Conservation (phyloP, 495 filamentous ascomycete species). For the Penicillium lividum region DNA sequence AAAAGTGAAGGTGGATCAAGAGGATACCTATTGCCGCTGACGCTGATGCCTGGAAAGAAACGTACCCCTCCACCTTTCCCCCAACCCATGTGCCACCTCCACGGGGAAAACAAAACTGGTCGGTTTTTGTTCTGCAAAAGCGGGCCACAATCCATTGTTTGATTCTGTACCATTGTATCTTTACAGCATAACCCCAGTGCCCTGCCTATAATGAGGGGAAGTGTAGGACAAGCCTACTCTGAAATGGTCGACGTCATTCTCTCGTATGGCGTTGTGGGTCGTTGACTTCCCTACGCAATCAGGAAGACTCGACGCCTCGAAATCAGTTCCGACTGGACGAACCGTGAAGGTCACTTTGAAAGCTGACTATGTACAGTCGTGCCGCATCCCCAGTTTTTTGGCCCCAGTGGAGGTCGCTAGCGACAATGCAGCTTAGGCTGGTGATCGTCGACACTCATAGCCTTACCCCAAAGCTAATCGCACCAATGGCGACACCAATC, state of each 20-base stretch:
- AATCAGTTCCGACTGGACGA: slow-evolving; percentile 31
- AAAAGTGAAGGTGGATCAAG: slow-evolving; percentile 17
- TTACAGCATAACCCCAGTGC: background rate
- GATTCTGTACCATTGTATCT: background rate
- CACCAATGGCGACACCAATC: background rate
- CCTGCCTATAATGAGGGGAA: background rate
- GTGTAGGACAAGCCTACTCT: slow-evolving; percentile 8
- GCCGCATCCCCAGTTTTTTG: slow-evolving; percentile 18
- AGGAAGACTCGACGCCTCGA: slow-evolving; percentile 20
- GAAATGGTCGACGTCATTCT: slow-evolving; percentile 33
- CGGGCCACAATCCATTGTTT: slow-evolving; percentile 6
- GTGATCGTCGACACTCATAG: background rate
- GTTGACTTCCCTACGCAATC: slow-evolving; percentile 12
- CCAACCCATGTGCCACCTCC: background rate
- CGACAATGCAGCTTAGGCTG: background rate
- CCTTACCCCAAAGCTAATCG: slow-evolving; percentile 1
- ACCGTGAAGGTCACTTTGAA: slow-evolving; percentile 20
- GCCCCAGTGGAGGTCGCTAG: slow-evolving; percentile 6
- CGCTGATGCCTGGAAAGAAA: slow-evolving; percentile 7
- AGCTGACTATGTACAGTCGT: slow-evolving; percentile 18
- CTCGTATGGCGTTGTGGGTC: slow-evolving; percentile 29
- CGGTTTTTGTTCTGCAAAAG: background rate
- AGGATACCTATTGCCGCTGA: slow-evolving; percentile 10
- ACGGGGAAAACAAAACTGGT: background rate
- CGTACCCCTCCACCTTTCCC: background rate